Base-by-base conservation (phyloP, 768 basidiomycete genomes). In the Leccinum sublutescens region DNA sequence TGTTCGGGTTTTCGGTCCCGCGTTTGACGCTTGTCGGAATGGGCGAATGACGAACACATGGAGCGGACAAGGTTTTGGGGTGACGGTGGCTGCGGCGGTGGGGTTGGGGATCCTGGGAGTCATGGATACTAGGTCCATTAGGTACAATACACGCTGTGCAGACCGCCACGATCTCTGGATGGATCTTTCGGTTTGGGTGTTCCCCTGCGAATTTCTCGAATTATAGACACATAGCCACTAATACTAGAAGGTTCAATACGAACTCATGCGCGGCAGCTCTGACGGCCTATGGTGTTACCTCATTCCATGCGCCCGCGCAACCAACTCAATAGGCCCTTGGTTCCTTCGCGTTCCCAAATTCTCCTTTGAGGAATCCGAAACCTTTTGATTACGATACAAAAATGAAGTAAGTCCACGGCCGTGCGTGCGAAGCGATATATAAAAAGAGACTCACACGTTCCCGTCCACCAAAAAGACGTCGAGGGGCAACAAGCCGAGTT, bases 311-410 rank as follows among this genome's bases (percentile, higher is more conserved):
- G 79, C 17, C 87, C 88, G 54, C 87, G 79, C 66, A 93, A 70
- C 91, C 91, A 93, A 59, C 81, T 86, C 75, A 92, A 66, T 55
- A 93, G 66, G 2, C 91, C 91, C 64, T 89, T 91, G 19, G 90
- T 92, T 2, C 91, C 91, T 67, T 93, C 91, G 50, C 90, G 78
- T 70, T 93, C 92, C 91, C 91, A 94, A 10, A 94, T 86, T 21
- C 87, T 79, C 61, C 91, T 78, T 58, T 86, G 84, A 0, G 91
- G 91, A 19, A 91, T 85, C 29, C 91, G 87, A 78, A 94, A 94
- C 14, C 90, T 92, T 17, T 53, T 47, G 4, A 45, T 45, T 11
- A 19, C 17, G 40, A 40, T n/a, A 9, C n/a, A 17, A 57, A 27
- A 21, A n/a, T 8, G n/a, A 21, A 5, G 7, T 31, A 8, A 29